phyloP scores from a whole-genome alignment of 495 filamentous ascomycete species.

The Penicillium turbatum region DNA sequence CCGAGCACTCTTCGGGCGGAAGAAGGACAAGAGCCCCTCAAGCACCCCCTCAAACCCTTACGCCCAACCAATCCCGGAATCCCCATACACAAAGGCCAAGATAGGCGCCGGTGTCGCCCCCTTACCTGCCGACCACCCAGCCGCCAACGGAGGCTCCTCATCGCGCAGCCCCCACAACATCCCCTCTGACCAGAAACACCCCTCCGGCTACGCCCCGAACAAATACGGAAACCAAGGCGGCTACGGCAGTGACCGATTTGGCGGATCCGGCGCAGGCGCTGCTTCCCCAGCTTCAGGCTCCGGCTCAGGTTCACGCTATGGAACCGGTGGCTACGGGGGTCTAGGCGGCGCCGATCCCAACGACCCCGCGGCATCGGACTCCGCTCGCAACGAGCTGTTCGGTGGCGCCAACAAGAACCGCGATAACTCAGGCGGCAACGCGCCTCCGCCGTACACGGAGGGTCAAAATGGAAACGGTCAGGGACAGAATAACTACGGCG shows the following conservation, averaged over 20 bases:
- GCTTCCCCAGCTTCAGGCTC: conserved; percentile 17
- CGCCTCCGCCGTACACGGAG: conserved; percentile 44
- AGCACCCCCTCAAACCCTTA: conserved; percentile 57
- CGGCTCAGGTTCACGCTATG: conserved; percentile 39
- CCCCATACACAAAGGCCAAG: conserved; percentile 63
- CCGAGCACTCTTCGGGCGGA: conserved; percentile 55
- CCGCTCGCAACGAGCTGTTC: conserved; percentile 60
- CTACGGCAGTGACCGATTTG: conserved; percentile 63
- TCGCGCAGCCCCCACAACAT: conserved; percentile 24
- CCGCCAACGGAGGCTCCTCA: conserved; percentile 25
- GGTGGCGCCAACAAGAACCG: conserved; percentile 57
- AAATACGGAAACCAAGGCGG: conserved; percentile 59
- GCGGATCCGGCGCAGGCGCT: conserved; percentile 30
- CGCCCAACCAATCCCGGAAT: conserved; percentile 55
- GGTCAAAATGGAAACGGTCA: conserved; percentile 12
- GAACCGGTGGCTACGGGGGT: conserved; percentile 71
- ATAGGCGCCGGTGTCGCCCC: conserved; percentile 42
- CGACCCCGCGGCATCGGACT: conserved; percentile 46
- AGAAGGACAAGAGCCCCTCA: conserved; percentile 57
- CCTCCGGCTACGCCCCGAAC: conserved; percentile 39
- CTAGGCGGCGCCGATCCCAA: conserved; percentile 54
- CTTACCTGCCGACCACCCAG: conserved; percentile 35
- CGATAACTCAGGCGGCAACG: conserved; percentile 35
- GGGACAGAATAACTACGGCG: conserved; percentile 36
- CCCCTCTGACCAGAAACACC: conserved; percentile 45